Conservation (phyloP, 2,329 filamentous ascomycete genomes). For the Gnomoniopsis smithogilvyi region DNA sequence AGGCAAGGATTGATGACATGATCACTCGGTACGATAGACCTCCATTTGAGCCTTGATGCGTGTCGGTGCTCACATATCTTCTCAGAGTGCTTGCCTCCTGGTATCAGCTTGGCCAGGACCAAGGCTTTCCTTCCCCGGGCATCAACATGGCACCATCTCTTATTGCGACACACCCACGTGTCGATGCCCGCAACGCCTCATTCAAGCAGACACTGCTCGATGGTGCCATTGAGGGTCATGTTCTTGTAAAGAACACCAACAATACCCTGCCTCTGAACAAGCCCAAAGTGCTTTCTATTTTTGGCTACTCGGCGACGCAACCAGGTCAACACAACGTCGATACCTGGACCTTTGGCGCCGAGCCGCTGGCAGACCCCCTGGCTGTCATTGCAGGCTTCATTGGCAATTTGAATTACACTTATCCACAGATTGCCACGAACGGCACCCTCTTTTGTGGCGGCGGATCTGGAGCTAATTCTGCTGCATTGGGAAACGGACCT, state of each 20-base stretch:
- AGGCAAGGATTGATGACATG: constrained; percentile 58
- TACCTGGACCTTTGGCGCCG: constrained; percentile 39
- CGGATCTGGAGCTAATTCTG: constrained; percentile 38
- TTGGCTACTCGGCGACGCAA: constrained; percentile 55
- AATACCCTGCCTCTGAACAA: constrained; percentile 50
- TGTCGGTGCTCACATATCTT: background rate
- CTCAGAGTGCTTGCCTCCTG: constrained; percentile 49
- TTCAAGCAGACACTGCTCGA: constrained; percentile 41
- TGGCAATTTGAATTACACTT: constrained; percentile 16
- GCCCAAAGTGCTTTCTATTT: constrained; percentile 53
- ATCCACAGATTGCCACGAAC: constrained; percentile 33
- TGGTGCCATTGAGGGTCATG: constrained; percentile 61
- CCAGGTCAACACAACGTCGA: constrained; percentile 39
- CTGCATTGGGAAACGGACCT: constrained; percentile 44
- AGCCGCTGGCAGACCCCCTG: constrained; percentile 30
- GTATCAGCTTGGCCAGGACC: constrained; percentile 53
- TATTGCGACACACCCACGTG: constrained; percentile 44
- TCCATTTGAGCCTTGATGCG: background rate
- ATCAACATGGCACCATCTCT: constrained; percentile 49
- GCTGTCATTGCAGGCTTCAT: constrained; percentile 30
- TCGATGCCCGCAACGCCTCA: constrained; percentile 52
- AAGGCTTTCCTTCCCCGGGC: constrained; percentile 43
- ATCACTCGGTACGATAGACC: constrained; percentile 18
- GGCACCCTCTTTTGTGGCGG: constrained; percentile 44
- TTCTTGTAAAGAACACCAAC: constrained; percentile 60